These are phyloP conservation scores for Litchi chinensis DNA, from an alignment of 345 rosid species.

Conservation along the genomic window DNA sequence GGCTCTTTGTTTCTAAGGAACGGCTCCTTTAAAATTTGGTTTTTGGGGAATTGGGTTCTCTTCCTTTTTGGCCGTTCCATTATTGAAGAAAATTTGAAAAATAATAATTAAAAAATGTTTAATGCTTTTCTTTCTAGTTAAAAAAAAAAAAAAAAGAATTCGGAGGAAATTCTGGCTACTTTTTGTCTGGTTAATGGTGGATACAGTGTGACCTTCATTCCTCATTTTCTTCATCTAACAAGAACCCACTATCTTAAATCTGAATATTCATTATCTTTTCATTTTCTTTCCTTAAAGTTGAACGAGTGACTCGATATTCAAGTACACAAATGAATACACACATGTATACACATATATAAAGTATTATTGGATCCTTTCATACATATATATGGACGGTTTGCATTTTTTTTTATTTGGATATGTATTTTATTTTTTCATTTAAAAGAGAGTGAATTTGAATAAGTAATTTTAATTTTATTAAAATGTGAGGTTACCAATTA, in stretches of 20 bases:
- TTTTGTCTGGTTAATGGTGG: neutral
- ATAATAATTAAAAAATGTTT: neutral
- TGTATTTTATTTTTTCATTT: no score
- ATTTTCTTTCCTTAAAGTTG: neutral
- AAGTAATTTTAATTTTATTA: no score
- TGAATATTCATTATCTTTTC: neutral
- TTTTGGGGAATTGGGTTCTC: conserved; percentile 20
- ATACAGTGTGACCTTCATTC: neutral
- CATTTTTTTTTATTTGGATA: no score
- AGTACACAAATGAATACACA: neutral
- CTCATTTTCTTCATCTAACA: neutral
- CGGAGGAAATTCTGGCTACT: neutral
- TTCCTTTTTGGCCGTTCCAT: neutral
- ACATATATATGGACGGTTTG: no score
- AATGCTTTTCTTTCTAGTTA: no score
- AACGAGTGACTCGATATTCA: neutral
- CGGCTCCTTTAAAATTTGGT: conserved; percentile 38
- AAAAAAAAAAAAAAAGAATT: no score
- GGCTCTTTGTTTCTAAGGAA: neutral
- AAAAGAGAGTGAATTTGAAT: no score
- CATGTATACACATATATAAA: no score
- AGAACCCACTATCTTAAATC: neutral
- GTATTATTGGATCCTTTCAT: no score
- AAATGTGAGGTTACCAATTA: no score
- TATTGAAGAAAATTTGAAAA: no score